Conservation (phyloP, 257 asterid species). For the Nicotiana sylvestris region DNA sequence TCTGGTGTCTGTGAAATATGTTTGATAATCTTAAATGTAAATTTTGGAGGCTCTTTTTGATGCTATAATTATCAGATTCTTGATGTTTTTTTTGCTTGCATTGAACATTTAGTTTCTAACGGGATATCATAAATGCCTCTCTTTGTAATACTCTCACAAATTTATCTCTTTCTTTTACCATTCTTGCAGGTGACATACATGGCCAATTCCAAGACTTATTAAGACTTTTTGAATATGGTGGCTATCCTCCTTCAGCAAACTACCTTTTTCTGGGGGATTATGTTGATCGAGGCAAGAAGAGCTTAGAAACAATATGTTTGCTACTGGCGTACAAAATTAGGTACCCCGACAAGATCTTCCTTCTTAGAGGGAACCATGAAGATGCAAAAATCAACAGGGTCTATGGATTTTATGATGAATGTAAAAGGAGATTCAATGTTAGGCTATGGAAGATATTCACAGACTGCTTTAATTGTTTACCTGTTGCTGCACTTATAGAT, state of each 20-base stretch:
- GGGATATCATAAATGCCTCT: not conserved
- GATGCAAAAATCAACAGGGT: slow-evolving; percentile 79
- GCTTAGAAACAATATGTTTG: slow-evolving; percentile 78
- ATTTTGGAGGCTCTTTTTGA: not conserved
- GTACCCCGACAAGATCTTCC: slow-evolving; percentile 58
- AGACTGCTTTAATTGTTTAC: slow-evolving; percentile 75
- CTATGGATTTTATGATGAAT: slow-evolving; percentile 79
- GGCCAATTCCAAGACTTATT: slow-evolving; percentile 79
- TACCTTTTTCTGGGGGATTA: slow-evolving; percentile 81
- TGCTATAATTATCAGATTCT: not conserved
- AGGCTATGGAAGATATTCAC: slow-evolving; percentile 84
- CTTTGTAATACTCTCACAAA: not conserved
- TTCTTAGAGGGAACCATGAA: slow-evolving; percentile 79
- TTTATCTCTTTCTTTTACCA: not conserved
- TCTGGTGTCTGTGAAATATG: not conserved
- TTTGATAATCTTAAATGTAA: not conserved
- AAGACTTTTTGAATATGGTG: slow-evolving; percentile 69
- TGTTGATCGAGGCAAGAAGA: slow-evolving; percentile 81
- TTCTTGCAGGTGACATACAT: slow-evolving; percentile 65
- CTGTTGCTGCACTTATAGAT: slow-evolving; percentile 71
- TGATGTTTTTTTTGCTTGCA: not conserved
- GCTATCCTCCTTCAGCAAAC: slow-evolving; percentile 63
- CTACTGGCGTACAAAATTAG: slow-evolving; percentile 68
- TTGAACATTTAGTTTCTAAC: not conserved
- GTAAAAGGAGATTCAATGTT: slow-evolving; percentile 75